Evolutionary conservation across 768 basidiomycete genomes (phyloP), one percentile per base, ranked within the genome.

Genomic region (Lactarius vividus): DNA sequence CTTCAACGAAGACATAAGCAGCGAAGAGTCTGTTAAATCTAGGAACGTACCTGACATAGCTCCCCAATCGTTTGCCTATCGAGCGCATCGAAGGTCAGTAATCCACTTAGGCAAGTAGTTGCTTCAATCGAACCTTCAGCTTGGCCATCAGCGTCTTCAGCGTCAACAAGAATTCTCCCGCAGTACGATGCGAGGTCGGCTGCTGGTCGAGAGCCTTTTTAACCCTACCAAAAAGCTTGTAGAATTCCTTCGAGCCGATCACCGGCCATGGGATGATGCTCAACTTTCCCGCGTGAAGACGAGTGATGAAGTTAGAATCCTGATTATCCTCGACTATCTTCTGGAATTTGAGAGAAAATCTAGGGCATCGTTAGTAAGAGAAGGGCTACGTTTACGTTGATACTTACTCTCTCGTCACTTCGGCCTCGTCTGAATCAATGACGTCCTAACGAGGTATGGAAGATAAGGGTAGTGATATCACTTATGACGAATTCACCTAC

Each of bases 131-230:
- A 44, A 84, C 86, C 80, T 88, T 88, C 52, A 88, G 70, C 63
- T 88, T 88, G 7, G 86, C 86, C 86, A 88, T 88, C 49, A 88
- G 67, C 0, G 84, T 85, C 73, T 88, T 88, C 73, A 88, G 73
- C 2, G 80, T 77, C 28, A 83, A 80, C 10, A 87, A 72, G 66
- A 88, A 88, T 64, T 83, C 79, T 16, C 83, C 83, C 0, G 83
- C 86, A 0, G 80, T 77, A 0, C 71, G 75, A 70, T 88, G 85
- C 0, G 85, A 85, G 0, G 81, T 62, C 4, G 71, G 63, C 67
- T 86, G 85, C 40, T 78, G 76, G 65, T 87, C 83, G 4, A 88
- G 73, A 4, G 75, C 75, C 57, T 74, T 74, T 66, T 83, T 84
- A 28, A 88, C 67, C 0, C 74, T 72, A 0, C 76, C 74, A 60